Percentiles rank a stretch among this genome's conserved stretches.
Evolutionary conservation across 2,329 filamentous ascomycete species (phyloP).

Genomic region (Sclerotiophoma versabilis): DNA sequence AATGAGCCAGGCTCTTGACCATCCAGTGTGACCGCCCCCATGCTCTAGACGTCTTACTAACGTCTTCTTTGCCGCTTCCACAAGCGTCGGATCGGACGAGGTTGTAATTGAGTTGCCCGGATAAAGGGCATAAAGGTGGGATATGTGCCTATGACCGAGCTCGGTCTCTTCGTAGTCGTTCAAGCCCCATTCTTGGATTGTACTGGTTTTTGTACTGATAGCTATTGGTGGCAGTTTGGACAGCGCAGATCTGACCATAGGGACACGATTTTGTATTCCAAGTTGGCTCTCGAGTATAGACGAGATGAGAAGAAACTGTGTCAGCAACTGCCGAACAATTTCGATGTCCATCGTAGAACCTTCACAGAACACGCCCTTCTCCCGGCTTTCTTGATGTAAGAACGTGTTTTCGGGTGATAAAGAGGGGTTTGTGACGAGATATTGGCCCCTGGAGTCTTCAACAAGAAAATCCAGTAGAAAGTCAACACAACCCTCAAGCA

Average conservation of each 20-base stretch:
- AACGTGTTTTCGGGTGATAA: slow-evolving; percentile 52
- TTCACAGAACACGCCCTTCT: slow-evolving; percentile 22
- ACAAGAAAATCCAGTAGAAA: slow-evolving; percentile 53
- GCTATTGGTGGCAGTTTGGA: slow-evolving; percentile 19
- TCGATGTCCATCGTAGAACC: slow-evolving; percentile 57
- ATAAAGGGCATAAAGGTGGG: slow-evolving; percentile 59
- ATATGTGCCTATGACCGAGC: slow-evolving; percentile 60
- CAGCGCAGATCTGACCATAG: slow-evolving; percentile 10
- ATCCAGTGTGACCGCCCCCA: slow-evolving; percentile 57
- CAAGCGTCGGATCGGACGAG: slow-evolving; percentile 41
- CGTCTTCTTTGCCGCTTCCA: slow-evolving; percentile 39
- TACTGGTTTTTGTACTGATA: slow-evolving; percentile 39
- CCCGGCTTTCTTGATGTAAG: slow-evolving; percentile 32
- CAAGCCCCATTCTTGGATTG: slow-evolving; percentile 35
- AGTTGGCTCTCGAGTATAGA: background rate
- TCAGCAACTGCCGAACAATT: slow-evolving; percentile 52
- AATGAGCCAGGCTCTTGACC: slow-evolving; percentile 61
- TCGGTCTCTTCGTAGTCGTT: slow-evolving; percentile 51
- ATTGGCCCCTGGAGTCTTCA: slow-evolving; percentile 25
- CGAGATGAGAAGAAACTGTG: slow-evolving; percentile 33
- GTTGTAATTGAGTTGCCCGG: slow-evolving; percentile 54
- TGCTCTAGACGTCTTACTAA: slow-evolving; percentile 39
- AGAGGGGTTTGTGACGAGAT: slow-evolving; percentile 47
- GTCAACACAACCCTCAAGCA: slow-evolving; percentile 45
- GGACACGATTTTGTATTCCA: background rate